Base-by-base conservation (phyloP, 768 basidiomycete species). In the Hemileccinum impolitum region DNA sequence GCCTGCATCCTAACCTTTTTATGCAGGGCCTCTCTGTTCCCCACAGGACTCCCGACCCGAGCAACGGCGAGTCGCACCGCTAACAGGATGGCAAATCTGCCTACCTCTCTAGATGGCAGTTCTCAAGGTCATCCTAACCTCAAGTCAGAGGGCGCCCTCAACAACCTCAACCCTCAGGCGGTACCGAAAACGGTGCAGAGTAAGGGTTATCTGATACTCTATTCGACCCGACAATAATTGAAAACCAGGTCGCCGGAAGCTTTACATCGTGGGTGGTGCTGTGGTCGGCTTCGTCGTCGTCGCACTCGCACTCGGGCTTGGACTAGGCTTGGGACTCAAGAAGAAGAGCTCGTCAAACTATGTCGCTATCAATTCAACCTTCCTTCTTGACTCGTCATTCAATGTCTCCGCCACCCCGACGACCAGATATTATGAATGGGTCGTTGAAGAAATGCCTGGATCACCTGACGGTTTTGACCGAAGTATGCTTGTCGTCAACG, bases 401-500 rank as follows among this genome's bases (percentile, higher is more conserved):
- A 50, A 58, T 13, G 32, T 64, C 44, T 55, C 59, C 10, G 55
- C 48, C 21, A 52, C 63, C 1, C 60, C 75, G 12, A 70, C 66
- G 50, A 75, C 74, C 14, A 67, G 77, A n/a, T 64, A 63, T 28
- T 75, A 69, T 44, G 68, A 70, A 38, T 78, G 75, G 66, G 67
- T 67, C n/a, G 58, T 78, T 8, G 63, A 67, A 12, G 59, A 70
- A 51, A 59, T 68, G n/a, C 50, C 50, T 3, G 70, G 72, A 2
- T 62, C 74, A 1, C 75, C 73, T 1, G 74, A 77, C 51, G 76
- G 72, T 36, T 62, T 71, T 30, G 55, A 69, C 39, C 68, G 71
- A 38, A 57, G 58, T 1, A 74, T 77, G 73, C 61, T 77, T 4
- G 76, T 76, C 40, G 75, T 79, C 23, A 79, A 79, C 26, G 72